A percentile compares a stretch with the other conserved stretches of the same genome.
Conservation (phyloP, 441 rosid genomes). For the Sinapis alba region DNA sequence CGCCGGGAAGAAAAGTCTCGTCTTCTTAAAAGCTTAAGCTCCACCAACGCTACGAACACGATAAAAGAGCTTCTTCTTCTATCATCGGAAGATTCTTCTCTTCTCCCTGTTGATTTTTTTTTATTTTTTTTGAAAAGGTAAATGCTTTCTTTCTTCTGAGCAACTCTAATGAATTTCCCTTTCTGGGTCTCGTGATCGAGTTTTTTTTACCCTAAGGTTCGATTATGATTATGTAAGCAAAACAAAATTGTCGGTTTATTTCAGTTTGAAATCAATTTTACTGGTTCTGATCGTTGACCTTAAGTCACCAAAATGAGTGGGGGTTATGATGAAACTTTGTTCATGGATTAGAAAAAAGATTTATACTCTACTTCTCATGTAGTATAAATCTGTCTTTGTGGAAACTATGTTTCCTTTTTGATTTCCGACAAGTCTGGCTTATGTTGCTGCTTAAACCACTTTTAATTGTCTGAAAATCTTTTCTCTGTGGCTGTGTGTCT, state of each 20-base stretch:
- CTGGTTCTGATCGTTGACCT: constrained; percentile 37
- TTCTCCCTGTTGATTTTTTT: too few species aligned
- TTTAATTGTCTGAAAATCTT: not conserved
- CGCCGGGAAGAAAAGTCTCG: constrained; percentile 45
- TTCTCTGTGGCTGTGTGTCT: not conserved
- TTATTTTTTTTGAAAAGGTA: constrained; percentile 21
- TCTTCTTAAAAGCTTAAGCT: constrained; percentile 15
- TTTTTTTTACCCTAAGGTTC: not conserved
- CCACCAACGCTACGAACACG: constrained; percentile 29
- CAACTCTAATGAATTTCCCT: not conserved
- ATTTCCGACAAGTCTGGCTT: not conserved
- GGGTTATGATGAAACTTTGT: too few species aligned
- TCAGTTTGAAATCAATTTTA: constrained; percentile 20
- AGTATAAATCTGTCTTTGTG: too few species aligned
- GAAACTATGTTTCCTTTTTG: not conserved
- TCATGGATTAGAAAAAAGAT: too few species aligned
- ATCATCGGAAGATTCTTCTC: constrained; percentile 5
- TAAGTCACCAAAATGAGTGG: constrained; percentile 20
- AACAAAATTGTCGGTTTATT: too few species aligned
- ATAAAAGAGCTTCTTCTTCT: not conserved
- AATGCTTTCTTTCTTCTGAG: constrained; percentile 10
- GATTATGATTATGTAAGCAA: too few species aligned
- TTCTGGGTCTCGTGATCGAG: not conserved
- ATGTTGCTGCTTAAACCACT: constrained; percentile 29
- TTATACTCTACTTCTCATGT: too few species aligned